phyloP scores from a whole-genome alignment of 306 rosid genomes.

The Begonia peltatifolia region DNA sequence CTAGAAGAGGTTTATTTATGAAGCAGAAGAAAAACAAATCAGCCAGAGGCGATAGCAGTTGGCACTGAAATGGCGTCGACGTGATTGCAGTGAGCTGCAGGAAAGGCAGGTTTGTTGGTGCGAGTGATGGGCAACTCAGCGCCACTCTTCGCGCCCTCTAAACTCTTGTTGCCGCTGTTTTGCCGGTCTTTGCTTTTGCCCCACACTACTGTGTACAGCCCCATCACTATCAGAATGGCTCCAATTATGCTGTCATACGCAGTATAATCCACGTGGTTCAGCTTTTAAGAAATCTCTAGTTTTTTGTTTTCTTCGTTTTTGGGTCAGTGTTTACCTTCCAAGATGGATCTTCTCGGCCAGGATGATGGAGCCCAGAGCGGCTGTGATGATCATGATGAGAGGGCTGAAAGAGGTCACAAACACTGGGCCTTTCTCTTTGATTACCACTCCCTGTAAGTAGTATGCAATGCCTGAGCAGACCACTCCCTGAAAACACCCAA shows the following conservation, averaged over 20 bases:
- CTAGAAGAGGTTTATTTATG: too few relatives aligned
- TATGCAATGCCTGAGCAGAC: slow-evolving; percentile 91
- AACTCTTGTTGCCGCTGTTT: too few relatives aligned
- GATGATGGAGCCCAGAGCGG: slow-evolving; percentile 62
- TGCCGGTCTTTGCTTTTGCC: slow-evolving; percentile 68
- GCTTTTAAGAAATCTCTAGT: too few relatives aligned
- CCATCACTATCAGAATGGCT: slow-evolving; percentile 62
- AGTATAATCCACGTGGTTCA: too few relatives aligned
- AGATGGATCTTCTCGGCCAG: slow-evolving; percentile 67
- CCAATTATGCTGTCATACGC: slow-evolving; percentile 45
- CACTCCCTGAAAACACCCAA: slow-evolving; percentile 35
- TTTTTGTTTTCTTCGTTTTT: too few relatives aligned
- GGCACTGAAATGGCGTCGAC: too few relatives aligned
- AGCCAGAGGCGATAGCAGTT: too few relatives aligned
- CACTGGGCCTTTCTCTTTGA: slow-evolving; percentile 75
- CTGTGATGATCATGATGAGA: slow-evolving; percentile 81
- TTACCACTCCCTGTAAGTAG: slow-evolving; percentile 80
- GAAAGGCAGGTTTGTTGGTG: too few relatives aligned
- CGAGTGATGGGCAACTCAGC: too few relatives aligned
- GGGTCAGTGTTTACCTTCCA: slow-evolving; percentile 48
- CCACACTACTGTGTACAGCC: slow-evolving; percentile 94
- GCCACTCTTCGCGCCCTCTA: too few relatives aligned
- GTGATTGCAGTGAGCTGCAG: too few relatives aligned
- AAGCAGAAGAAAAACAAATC: too few relatives aligned
- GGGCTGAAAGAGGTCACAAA: slow-evolving; percentile 91